phyloP scores from a whole-genome alignment of 176 grass and related monocot genomes.

The Puya raimondii region DNA sequence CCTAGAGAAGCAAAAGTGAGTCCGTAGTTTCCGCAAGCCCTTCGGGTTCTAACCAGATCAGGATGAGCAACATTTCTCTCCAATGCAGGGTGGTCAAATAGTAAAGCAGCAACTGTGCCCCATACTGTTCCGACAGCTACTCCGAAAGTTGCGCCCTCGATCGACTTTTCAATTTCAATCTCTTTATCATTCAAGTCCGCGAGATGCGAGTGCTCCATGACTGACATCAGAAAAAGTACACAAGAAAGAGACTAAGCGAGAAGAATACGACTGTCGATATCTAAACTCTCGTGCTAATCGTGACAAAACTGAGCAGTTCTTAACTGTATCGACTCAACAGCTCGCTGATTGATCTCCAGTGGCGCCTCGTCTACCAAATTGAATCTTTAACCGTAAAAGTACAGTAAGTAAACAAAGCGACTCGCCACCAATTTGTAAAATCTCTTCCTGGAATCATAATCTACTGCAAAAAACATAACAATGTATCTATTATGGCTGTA shows the following conservation, averaged over 20 bases:
- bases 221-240: not conserved
- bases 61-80: constrained; percentile 30
- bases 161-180: constrained; percentile 5
- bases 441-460: no score
- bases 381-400: no score
- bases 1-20: constrained; percentile 27
- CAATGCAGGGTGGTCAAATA: constrained; percentile 23
- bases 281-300: no score
- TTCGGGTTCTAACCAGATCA: constrained; percentile 28
- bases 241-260: no score
- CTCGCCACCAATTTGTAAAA: no score
- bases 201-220: constrained; percentile 28
- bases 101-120: constrained; percentile 25
- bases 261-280: not conserved
- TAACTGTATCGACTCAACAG: no score
- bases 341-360: no score
- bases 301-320: no score
- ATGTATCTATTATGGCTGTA: no score
- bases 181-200: constrained; percentile 7
- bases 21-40: constrained; percentile 33
- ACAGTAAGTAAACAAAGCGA: no score
- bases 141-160: constrained; percentile 29
- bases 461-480: no score
- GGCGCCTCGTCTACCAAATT: no score
- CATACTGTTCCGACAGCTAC: constrained; percentile 33